Conservation (phyloP, 2,329 filamentous ascomycete genomes). For the Hymenoscyphus infarciens region DNA sequence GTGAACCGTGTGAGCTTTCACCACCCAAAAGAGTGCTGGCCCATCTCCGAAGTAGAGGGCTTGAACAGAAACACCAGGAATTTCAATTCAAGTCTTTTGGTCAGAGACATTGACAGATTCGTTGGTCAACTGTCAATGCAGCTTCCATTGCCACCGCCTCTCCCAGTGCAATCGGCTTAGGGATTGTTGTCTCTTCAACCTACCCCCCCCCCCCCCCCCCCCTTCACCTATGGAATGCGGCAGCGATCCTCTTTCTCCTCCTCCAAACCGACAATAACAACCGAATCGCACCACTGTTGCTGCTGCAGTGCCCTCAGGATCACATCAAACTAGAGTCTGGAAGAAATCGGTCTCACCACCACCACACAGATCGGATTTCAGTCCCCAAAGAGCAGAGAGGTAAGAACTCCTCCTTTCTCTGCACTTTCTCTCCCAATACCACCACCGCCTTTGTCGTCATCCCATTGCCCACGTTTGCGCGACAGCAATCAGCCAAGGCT, state of each 20-base stretch:
- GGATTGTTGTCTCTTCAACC: not conserved
- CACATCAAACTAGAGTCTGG: not conserved
- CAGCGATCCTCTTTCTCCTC: not conserved
- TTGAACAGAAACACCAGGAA: slow-evolving; percentile 2
- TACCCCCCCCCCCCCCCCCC: no score
- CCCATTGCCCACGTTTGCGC: not conserved
- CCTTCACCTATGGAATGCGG: not conserved
- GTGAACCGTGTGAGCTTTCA: not conserved
- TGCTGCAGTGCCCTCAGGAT: not conserved
- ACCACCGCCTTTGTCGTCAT: not conserved
- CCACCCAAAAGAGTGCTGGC: not conserved
- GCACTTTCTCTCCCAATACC: not conserved
- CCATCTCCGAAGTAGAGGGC: not conserved
- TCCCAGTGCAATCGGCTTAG: not conserved
- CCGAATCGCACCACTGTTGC: not conserved
- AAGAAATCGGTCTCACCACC: not conserved
- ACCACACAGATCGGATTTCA: not conserved
- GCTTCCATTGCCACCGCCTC: not conserved
- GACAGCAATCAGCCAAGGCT: slow-evolving; percentile 18
- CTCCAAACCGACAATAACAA: not conserved
- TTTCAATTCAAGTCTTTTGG: not conserved
- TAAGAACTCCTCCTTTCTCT: not conserved
- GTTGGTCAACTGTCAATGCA: not conserved
- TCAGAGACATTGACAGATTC: not conserved
- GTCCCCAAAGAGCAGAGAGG: not conserved